Base-by-base conservation (phyloP, 768 basidiomycete genomes). In the Tulasnella sp. region DNA sequence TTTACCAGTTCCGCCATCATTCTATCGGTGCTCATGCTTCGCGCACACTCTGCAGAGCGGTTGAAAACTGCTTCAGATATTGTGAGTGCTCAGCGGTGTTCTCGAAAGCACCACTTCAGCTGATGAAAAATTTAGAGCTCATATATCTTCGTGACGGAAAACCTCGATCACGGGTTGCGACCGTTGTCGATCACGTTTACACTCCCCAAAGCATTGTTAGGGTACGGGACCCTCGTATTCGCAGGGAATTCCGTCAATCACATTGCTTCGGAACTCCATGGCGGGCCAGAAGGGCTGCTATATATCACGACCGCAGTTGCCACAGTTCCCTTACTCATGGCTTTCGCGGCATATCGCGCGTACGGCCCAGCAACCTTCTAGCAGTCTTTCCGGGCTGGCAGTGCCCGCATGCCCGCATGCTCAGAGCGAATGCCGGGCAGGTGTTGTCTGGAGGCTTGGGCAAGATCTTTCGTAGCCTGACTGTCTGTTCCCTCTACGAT, bases 31-130 rank as follows among this genome's bases (percentile, higher is more conserved):
- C 64, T 69, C 64, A 28, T 69, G 64, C 64, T 69, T 37, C 64
- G 14, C 1, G 11, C 64, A 16, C 64, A 69, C 31, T 69, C 64
- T 16, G 28, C 64, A 12, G 31, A 69, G 64, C 16, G 28, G 14
- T 31, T 69, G 12, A 69, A 37, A 28, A 69, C 64, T 37, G 64
- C 64, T 69, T 69, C 64, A 34, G 64, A 69, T 37, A 69, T 69
- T 18, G 64, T 69, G 64, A 6, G 64, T 69, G 34, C 1, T 54
- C 11, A 18, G 6, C 0, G 2, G 6, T 31, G 12, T 69, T 28
- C 31, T 5, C 34, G 28, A 0, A 6, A 31, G 4, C 64, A 0
- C 31, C 64, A 7, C 3, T 18, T 69, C 31, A 31, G 18, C 28
- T 31, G 4, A 31, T 14, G 0, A 6, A 37, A 1, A 3, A 16